Conservation (phyloP, 2,329 filamentous ascomycete genomes). For the Colletotrichum cordylinicola region DNA sequence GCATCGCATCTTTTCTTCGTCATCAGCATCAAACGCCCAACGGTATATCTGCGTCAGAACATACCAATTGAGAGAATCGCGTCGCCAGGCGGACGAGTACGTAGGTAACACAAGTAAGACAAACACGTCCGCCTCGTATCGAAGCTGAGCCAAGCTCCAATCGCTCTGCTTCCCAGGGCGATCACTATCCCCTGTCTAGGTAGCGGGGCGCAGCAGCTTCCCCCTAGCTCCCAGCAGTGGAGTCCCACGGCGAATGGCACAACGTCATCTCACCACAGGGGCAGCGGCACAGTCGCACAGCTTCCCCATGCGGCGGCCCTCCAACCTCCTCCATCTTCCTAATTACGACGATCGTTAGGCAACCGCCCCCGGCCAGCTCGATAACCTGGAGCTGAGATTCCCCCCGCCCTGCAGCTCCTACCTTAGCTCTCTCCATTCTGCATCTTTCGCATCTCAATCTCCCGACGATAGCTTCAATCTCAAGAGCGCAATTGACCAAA, state of each 20-base stretch:
- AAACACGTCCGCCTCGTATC: not conserved
- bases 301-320: not conserved
- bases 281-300: not conserved
- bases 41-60: not conserved
- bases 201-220: conserved; percentile 14
- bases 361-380: not conserved
- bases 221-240: not conserved
- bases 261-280: conserved; percentile 12
- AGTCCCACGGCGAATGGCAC: not conserved
- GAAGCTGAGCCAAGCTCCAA: not conserved
- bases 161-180: not conserved
- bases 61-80: not conserved
- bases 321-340: not conserved
- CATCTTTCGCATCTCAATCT: not conserved
- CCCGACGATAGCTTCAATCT: not conserved
- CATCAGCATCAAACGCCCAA: not conserved
- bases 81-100: not conserved
- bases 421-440: not conserved
- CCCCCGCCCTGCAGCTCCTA: conserved; percentile 3
- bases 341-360: not conserved
- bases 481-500: not conserved
- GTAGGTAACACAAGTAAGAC: not conserved
- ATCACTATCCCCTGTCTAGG: not conserved
- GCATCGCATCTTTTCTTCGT: fast-evolving
- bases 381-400: not conserved